Base-by-base conservation (phyloP, 2,329 filamentous ascomycete genomes). In the Talaromyces marneffei region DNA sequence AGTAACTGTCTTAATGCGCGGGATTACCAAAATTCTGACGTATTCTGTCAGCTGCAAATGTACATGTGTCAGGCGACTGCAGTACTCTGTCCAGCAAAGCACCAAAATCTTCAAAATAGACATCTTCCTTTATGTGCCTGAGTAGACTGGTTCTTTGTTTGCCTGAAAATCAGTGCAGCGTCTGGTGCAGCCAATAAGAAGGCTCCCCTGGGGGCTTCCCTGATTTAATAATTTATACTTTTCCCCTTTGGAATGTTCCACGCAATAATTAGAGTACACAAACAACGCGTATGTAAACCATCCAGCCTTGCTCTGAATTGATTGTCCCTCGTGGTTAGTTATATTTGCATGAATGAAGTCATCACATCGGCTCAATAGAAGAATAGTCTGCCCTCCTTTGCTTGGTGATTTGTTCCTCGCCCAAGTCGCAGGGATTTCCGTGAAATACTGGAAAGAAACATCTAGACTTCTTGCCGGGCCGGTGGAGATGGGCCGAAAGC, bases 401-500 rank as follows among this genome's bases (percentile, higher is more conserved):
- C 14, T 29, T 52, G 48, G 27, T 18, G 10, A 12, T 9, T 52
- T 33, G 29, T 50, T 8, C 16, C 46, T 35, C 6, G 9, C 27
- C 29, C 48, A 33, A 33, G 35, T 52, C 48, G 23, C 18, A 52
- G 9, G 9, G n/a, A 52, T 10, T 14, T 52, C 7, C 33, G 33
- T 55, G 52, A 40, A 55, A 55, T 35, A 55, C 14, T 7, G 52
- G 6, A 1, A n/a, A 40, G 33, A 55, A 55, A 40, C 57, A 42
- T 59, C 57, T 59, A 59, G 57, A 42, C 27, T 59, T 29, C 25
- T 48, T 23, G 23, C 27, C 37, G 50, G 58, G 39, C 27, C 7
- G 29, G 52, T 60, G 58, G 58, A 55, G 58, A 54, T 55, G 58
- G 48, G 18, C 58, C 33, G 58, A 55, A 55, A 60, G 48, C 58